Base-by-base conservation (phyloP, 139 green algal species). In the Chlorella sp. region DNA sequence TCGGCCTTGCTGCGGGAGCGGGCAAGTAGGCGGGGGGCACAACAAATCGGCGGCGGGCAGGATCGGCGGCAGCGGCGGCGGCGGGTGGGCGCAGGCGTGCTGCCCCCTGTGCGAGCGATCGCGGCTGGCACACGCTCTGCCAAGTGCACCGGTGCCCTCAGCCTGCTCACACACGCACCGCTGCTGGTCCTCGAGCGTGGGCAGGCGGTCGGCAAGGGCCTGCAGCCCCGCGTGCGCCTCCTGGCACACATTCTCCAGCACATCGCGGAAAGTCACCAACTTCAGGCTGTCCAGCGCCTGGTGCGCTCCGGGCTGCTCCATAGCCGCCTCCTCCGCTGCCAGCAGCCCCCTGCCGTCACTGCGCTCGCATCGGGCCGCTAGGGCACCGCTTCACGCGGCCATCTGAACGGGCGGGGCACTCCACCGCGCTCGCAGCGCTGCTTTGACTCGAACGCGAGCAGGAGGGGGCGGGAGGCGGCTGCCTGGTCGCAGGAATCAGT, bases 1-100 rank as follows among this genome's bases (percentile, higher is more conserved):
- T 39, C 62, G 25, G 84, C 55, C 34, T 93, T 93, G 36, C 91
- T 89, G 80, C 67, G 32, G 51, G 51, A 23, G 51, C 51, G 51
- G 51, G 51, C 12, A 20, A 60, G 51, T 18, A 2, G 51, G 51
- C 11, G 12, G 11, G 12, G 2, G 51, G 12, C 12, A 60, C 51
- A 20, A 20, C 51, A 60, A 20, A 60, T 60, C 51, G 51, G 51
- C 51, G 51, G 51, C 51, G 51, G 44, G 44, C n/a, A n/a, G n/a
- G n/a, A n/a, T n/a, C n/a, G 11, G 7, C 44, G 44, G 44, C 44
- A 11, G 51, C 51, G 13, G 13, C 51, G 51, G 51, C 51, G 51
- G 51, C 51, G 51, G 51, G 51, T 60, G 51, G 51, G 39, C 36
- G 28, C 26, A 1, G 2, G 25, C 3, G 38, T 26, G 70, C 39